Base-by-base conservation (phyloP, 176 grass and related monocot genomes). In the Avena sativa region DNA sequence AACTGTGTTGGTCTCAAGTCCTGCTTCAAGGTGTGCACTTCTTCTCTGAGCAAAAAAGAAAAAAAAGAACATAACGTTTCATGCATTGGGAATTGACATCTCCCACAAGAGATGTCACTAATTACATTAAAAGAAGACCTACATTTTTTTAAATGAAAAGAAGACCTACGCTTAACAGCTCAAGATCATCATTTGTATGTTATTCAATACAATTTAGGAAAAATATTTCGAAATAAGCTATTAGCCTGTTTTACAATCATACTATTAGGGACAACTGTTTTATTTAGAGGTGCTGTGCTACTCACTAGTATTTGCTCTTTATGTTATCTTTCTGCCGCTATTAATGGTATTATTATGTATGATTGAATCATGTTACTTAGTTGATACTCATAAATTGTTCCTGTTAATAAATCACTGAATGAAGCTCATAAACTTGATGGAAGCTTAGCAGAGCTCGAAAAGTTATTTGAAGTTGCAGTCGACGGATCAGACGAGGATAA, bases 391-490 rank as follows among this genome's bases (percentile, higher is more conserved):
- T 77, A 56, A 25, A 78, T 60, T 53, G 0, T 58, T 85, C 3
- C 16, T 93, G 74, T 75, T 85, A 86, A 91, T 81, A 84, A 83
- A 94, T 87, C 52, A 91, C 88, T 98, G 88, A 95, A 92, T 87
- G 80, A 84, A 91, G 74, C 82, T 91, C 85, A 95, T 93, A 80
- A 87, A 84, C 78, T 84, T 90, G 85, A 92, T 94, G 93, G 92
- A 95, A 98, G 96, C 93, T 95, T 98, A 93, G 90, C 88, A 89
- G 96, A 98, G 90, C 79, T 98, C 6, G 87, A 95, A 85, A 95
- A 92, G 90, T 94, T 98, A 86, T 98, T 89, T 95, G 93, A 98
- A 87, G 83, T 91, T 86, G 90, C 96, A 86, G 82, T 94, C 76
- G 88, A 88, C 15, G 96, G 96, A 30, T 92, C 93, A 79, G 93